phyloP scores from a whole-genome alignment of 2,329 filamentous ascomycete species.

The Cephalotrichum gorgonifer region DNA sequence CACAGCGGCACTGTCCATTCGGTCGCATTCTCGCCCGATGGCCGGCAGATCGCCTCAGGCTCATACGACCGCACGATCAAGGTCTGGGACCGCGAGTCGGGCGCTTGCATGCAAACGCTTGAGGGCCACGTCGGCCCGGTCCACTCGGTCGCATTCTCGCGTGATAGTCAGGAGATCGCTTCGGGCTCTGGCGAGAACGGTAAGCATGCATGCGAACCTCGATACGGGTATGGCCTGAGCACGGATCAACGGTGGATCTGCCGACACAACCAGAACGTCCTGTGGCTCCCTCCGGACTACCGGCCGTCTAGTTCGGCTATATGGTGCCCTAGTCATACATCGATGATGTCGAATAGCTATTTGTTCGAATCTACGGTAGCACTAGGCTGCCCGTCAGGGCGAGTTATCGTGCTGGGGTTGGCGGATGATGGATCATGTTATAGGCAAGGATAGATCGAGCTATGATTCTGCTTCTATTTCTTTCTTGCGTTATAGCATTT shows the following conservation, averaged over 20 bases:
- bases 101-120: background rate
- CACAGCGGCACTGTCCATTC: constrained; percentile 5
- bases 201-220: background rate
- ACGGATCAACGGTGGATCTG: background rate
- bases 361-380: background rate
- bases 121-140: background rate
- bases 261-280: background rate
- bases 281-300: background rate
- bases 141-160: background rate
- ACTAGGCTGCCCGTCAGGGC: background rate
- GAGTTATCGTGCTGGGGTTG: background rate
- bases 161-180: background rate
- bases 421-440: background rate
- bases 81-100: constrained; percentile 6
- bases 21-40: constrained; percentile 7
- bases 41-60: constrained; percentile 1
- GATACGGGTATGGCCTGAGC: background rate
- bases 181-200: background rate
- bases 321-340: background rate
- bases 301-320: background rate
- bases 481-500: background rate
- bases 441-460: background rate
- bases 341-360: background rate
- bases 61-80: constrained; percentile 6
- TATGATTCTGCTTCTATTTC: background rate